Base-by-base conservation (phyloP, 2,329 filamentous ascomycete species). In the Alternaria arborescens region DNA sequence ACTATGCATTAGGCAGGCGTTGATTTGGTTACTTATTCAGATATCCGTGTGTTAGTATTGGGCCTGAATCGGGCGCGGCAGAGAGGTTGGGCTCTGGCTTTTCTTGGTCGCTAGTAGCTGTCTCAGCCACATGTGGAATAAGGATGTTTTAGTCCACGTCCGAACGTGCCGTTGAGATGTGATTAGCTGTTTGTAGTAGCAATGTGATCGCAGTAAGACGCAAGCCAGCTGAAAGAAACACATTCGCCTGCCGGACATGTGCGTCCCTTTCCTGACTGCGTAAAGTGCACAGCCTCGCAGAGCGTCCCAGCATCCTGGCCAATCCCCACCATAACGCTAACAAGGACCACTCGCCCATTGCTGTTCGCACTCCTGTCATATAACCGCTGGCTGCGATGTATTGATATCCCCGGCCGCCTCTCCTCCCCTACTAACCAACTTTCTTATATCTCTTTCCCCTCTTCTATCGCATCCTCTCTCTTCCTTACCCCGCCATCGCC, bases 241-340 rank as follows among this genome's bases (percentile, higher is more conserved):
- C 32, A 32, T 54, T 52, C 46, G 64, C 58, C 54, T 50, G 43
- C 54, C 16, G 32, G 51, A 53, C 54, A 51, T 65, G 64, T 22
- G 38, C 56, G 60, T 62, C 60, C 60, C 41, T 50, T 32, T 22
- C 44, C 43, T 42, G 40, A 55, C 51, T 62, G 54, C 34, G 55
- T 38, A 54, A 8, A 48, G 53, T 53, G 62, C 61, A 64, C 61
- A 64, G 61, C 61, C 61, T 58, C 61, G 54, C 42, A 46, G 12
- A 53, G 53, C 52, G 43, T 38, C 50, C 52, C 46, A 54, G 58
- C 46, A 57, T 30, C 43, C 58, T 52, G 20, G 58, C 54, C 57
- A 60, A 64, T 63, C 61, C 65, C 58, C 60, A 66, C 65, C 50
- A 59, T 36, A 46, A 63, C 67, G 58, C 67, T 68, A 70, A 66